Base-by-base conservation (phyloP, 2,329 filamentous ascomycete genomes). In the Raffaelea arxii region DNA sequence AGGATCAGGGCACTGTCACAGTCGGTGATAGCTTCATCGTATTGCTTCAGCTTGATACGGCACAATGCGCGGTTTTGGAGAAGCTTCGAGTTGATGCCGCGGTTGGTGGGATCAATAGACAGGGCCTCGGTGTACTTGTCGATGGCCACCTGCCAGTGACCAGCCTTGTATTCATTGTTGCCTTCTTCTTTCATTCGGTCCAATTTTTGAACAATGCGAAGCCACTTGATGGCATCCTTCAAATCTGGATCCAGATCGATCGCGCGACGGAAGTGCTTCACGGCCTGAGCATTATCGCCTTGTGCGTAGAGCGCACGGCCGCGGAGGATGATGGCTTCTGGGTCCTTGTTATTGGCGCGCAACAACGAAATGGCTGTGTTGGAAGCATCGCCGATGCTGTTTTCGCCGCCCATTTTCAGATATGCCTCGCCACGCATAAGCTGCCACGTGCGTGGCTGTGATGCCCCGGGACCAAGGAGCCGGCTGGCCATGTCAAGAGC, bases 111-210 rank as follows among this genome's bases (percentile, higher is more conserved):
- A 63, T 98, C 92, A 41, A 98, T 79, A 41, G 84, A 80, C 27
- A 98, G 71, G 39, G 91, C 91, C 51, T 83, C 71, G 3, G 81
- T 81, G 67, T 96, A 98, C 56, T 88, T 84, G 47, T 90, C 80
- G 47, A 95, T 82, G 24, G 92, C 92, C 44, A 80, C 71, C 59
- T 86, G 80, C 68, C 82, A 92, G 49, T 82, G 78, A 51, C 84
- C 84, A 46, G 81, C 77, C 71, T 96, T 97, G 77, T 94, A 98
- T 21, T 89, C 83, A 6, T 71, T 65, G 64, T 98, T 97, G 49
- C 92, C 92, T 58, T 95, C 88, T 55, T 92, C 85, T 72, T 97
- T 97, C 74, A 88, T 91, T 51, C 86, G 80, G 58, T 94, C 86
- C 21, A 98, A 77, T 67, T 90, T 94, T 68, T 94, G 89, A 39